Conservation (phyloP, 2,329 filamentous ascomycete genomes). For the Raffaelea albimanens region DNA sequence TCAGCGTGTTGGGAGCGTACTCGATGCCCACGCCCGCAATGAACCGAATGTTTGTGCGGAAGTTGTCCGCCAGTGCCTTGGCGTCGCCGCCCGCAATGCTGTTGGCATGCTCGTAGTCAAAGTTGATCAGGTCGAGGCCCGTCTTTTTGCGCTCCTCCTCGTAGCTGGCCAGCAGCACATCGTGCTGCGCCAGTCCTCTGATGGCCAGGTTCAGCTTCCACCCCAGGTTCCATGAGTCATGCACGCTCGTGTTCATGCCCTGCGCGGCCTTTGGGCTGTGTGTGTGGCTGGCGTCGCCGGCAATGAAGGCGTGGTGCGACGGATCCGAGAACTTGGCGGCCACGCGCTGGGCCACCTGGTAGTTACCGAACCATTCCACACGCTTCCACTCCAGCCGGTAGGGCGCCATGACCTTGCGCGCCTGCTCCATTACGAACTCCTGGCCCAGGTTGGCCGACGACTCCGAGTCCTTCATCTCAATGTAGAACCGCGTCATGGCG, state of each 20-base stretch:
- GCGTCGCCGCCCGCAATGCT: conserved; percentile 47
- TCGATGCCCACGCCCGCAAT: conserved; percentile 57
- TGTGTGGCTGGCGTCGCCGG: conserved; percentile 56
- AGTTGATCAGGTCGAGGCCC: conserved; percentile 48
- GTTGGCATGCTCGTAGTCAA: conserved; percentile 35
- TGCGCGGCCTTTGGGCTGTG: conserved; percentile 58
- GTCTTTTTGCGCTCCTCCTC: conserved; percentile 53
- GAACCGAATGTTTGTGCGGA: conserved; percentile 55
- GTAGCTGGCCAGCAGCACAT: conserved; percentile 46
- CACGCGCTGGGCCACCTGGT: conserved; percentile 60
- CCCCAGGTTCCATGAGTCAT: conserved; percentile 53
- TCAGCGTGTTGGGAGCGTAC: conserved; percentile 41
- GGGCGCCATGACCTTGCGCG: conserved; percentile 46
- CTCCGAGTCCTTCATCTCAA: conserved; percentile 36
- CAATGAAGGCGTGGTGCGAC: conserved; percentile 47
- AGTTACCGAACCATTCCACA: conserved; percentile 63
- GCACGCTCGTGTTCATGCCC: conserved; percentile 50
- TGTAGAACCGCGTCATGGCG: conserved; percentile 59
- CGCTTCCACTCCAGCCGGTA: conserved; percentile 47
- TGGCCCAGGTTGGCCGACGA: conserved; percentile 26
- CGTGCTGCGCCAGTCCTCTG: conserved; percentile 42
- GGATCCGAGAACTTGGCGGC: conserved; percentile 58
- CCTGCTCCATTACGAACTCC: conserved; percentile 58
- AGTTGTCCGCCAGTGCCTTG: conserved; percentile 50
- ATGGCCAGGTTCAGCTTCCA: conserved; percentile 49